Evolutionary conservation across 164 flowering plant genomes (phyloP), one percentile per base, ranked within the genome.

Genomic region (Amborella trichopoda): DNA sequence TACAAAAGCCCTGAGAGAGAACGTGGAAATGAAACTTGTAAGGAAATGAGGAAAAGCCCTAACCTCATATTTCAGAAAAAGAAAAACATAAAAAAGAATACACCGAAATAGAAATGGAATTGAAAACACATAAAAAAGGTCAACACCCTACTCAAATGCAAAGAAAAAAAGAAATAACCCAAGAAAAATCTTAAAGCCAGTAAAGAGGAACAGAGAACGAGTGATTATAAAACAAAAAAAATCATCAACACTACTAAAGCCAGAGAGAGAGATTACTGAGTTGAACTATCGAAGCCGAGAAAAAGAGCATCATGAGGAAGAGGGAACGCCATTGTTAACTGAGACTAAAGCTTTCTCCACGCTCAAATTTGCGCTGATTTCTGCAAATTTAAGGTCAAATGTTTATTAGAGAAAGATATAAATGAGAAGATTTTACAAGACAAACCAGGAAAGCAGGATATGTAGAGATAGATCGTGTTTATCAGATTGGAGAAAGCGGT

Each of bases 231-330:
- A n/a, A n/a, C n/a, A n/a, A n/a, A n/a, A n/a, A n/a, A n/a, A n/a
- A n/a, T n/a, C n/a, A n/a, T n/a, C n/a, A n/a, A n/a, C n/a, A n/a
- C n/a, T n/a, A n/a, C n/a, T 5, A 39, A 16, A 38, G 9, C 21
- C 3, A 11, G 33, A 12, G 2, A 44, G 26, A 23, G 17, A n/a
- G 67, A 73, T 71, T 61, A 79, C 86, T 79, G 82, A 9, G 86
- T 79, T 20, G 86, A 74, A 50, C 82, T 61, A 41, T 79, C 86
- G 20, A 76, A 66, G 2, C 86, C 86, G 38, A 79, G 76, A 46
- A 79, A 79, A 39, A 71, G 66, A 23, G 80, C 66, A 44, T 56
- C 86, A 11, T 62, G 55, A 0, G 86, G 80, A 2, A 76, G 67
- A 39, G 74, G 51, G 48, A 14, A 61, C 23, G 63, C 70, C 53